Evolutionary conservation across 305 asterid genomes (phyloP), one percentile per base, ranked within the genome.

Genomic region (Petunia hybrid): DNA sequence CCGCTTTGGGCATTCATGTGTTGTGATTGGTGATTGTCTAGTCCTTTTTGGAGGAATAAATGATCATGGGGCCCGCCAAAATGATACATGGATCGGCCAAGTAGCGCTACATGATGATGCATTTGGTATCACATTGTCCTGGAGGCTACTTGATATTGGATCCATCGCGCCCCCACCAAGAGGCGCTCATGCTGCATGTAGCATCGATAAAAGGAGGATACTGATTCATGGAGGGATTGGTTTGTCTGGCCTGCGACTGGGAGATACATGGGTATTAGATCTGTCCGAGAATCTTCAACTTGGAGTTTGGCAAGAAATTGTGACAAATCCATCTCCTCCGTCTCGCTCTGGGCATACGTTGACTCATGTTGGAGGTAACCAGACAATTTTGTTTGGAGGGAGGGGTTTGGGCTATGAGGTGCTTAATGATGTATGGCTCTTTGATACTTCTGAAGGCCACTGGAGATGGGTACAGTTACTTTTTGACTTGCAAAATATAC

Each of bases 311-410:
- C 86, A 39, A 9, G 89, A 92, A 83, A 76, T 92, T 35, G 83
- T 62, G 45, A 81, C 91, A 4, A 86, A 82, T 46, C 87, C 97
- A 8, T 82, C 90, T 48, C 99, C 99, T 8, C 87, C 97, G 4
- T 85, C 98, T 5, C 92, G 98, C 14, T 96, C 99, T 3, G 99
- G 99, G 2, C 99, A 96, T 87, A 91, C 98, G 1, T n/a, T 96
- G 63, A 95, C 98, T 12, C 87, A 82, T 74, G 82, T 91, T 59
- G 97, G 91, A 6, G 92, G 90, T 67, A 78, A 35, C 40, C 90
- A 87, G 73, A 85, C 90, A 5, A 83, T 96, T 78, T 63, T 94
- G 10, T 96, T 94, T 74, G 99, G 99, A 64, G 99, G 99, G 81
- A 89, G 99, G 83, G 98, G 98, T 40, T 76, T 73, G 75, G 90